Percentiles rank a stretch among this genome's conserved stretches.
These are phyloP conservation scores for Silene conica DNA, from an alignment of 148 eudicot species.

Conservation along the genomic window DNA sequence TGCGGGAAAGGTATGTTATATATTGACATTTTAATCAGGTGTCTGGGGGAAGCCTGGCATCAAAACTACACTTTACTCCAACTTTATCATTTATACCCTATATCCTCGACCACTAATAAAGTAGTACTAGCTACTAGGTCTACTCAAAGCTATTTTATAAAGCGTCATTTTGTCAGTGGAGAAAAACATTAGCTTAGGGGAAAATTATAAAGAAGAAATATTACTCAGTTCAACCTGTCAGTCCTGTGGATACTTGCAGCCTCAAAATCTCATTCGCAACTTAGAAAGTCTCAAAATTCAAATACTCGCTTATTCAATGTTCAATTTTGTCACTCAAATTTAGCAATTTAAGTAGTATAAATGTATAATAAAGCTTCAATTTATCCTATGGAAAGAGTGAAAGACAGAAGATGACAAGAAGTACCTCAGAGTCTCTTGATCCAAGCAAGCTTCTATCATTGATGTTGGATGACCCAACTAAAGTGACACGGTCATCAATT, in stretches of 20 bases:
- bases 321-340: background rate
- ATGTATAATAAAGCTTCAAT: background rate
- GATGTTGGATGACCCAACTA: constrained; percentile 93
- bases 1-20: too few relatives aligned
- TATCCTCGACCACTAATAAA: background rate
- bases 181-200: background rate
- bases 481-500: constrained; percentile 70
- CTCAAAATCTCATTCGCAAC: background rate
- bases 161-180: background rate
- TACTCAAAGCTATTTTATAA: background rate
- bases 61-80: too few relatives aligned
- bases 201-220: background rate
- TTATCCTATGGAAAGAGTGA: background rate
- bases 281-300: background rate
- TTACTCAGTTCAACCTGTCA: background rate
- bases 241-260: background rate
- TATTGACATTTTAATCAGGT: too few relatives aligned
- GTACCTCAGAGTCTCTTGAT: constrained; percentile 97
- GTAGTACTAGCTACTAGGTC: background rate
- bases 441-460: constrained; percentile 99
- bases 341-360: background rate
- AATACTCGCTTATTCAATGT: background rate
- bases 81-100: background rate
- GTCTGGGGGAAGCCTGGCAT: too few relatives aligned
- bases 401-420: background rate